These are phyloP conservation scores for Gyrodon tennesseensis DNA, from an alignment of 1,284 basidiomycete species.

Conservation along the genomic window DNA sequence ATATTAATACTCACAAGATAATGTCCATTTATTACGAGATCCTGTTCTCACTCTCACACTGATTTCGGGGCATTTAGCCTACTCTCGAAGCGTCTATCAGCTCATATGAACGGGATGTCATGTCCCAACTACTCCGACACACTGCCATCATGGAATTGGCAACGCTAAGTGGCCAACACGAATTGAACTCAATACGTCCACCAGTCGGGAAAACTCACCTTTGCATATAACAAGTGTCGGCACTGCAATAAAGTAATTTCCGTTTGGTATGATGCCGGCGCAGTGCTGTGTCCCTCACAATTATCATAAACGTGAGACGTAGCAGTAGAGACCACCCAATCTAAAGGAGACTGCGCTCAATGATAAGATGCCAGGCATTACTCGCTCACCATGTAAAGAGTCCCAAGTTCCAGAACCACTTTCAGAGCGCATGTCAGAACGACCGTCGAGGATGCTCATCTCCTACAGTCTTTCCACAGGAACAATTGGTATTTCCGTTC, in stretches of 20 bases:
- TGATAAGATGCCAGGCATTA: not conserved
- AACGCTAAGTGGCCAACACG: constrained; percentile 9
- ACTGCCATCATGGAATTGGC: constrained; percentile 31
- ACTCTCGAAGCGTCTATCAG: constrained; percentile 1
- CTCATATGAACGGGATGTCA: not conserved
- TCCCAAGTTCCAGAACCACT: too few relatives aligned
- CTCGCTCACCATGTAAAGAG: constrained; percentile 16
- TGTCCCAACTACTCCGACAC: constrained; percentile 8
- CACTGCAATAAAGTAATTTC: not conserved
- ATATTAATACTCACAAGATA: constrained; percentile 22
- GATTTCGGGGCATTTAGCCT: constrained; percentile 26
- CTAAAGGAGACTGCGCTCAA: constrained; percentile 21
- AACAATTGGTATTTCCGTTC: too few relatives aligned
- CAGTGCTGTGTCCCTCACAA: constrained; percentile 1
- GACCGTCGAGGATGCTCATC: too few relatives aligned
- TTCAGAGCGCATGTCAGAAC: too few relatives aligned
- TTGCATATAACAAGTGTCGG: constrained; percentile 15
- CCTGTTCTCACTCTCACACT: constrained; percentile 21
- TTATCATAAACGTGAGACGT: not conserved
- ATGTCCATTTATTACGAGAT: not conserved
- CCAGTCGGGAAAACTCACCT: constrained; percentile 5
- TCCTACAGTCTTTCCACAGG: too few relatives aligned
- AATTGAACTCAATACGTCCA: not conserved
- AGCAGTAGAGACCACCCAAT: constrained; percentile 27
- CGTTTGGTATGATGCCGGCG: constrained; percentile 1